Conservation (phyloP, 768 basidiomycete genomes). For the Tulasnella sp. region DNA sequence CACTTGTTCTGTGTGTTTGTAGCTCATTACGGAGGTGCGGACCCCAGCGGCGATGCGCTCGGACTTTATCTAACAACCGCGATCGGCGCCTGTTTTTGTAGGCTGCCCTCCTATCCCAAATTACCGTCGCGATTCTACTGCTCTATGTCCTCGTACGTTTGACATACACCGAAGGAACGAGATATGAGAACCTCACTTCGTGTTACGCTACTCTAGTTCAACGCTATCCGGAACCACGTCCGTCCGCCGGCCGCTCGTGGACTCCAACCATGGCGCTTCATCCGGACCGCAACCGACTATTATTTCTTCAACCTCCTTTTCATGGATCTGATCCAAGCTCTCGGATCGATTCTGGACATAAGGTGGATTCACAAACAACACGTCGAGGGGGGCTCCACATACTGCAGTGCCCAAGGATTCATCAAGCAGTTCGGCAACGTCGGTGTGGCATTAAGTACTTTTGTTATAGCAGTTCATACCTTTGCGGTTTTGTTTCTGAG, state of each 20-base stretch:
- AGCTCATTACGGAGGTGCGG: not conserved
- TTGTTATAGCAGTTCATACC: constrained; percentile 29
- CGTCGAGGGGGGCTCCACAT: constrained; percentile 28
- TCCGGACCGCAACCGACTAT: constrained; percentile 26
- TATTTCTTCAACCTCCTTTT: constrained; percentile 29
- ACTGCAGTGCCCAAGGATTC: constrained; percentile 35
- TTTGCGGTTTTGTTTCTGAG: constrained; percentile 35
- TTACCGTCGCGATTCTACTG: not conserved
- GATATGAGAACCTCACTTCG: not conserved
- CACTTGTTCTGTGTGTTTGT: not conserved
- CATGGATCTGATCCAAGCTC: constrained; percentile 29
- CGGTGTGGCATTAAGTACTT: not conserved
- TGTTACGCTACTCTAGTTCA: not conserved
- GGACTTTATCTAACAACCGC: not conserved
- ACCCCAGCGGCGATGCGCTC: not conserved
- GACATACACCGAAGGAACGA: not conserved
- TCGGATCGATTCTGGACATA: constrained; percentile 35
- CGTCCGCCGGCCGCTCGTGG: not conserved
- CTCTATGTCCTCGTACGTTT: not conserved
- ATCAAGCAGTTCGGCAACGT: constrained; percentile 4
- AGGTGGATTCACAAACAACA: constrained; percentile 31
- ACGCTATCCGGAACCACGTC: not conserved
- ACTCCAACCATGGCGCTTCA: not conserved
- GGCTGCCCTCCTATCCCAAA: not conserved
- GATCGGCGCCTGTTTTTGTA: not conserved